A percentile compares a stretch with the other conserved stretches of the same genome.
phyloP scores from a whole-genome alignment of 2,329 filamentous ascomycete species.

The Fusarium sp. region DNA sequence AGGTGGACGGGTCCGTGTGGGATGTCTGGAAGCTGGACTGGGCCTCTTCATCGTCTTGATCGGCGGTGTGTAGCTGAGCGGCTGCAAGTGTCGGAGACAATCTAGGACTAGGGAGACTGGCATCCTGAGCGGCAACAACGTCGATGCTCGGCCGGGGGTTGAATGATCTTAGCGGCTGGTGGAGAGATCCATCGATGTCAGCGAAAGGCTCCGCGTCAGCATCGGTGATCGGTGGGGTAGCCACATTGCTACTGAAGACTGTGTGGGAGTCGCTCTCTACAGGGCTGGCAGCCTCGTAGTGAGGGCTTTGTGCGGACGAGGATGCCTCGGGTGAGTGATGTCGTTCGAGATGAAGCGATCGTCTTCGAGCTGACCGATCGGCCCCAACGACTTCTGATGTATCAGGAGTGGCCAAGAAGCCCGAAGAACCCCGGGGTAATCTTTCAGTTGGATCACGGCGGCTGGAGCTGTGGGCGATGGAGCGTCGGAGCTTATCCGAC shows the following conservation, averaged over 20 bases:
- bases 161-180: slow-evolving; percentile 56
- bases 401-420: slow-evolving; percentile 65
- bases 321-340: slow-evolving; percentile 57
- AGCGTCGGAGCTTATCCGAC: slow-evolving; percentile 50
- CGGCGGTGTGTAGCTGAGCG: slow-evolving; percentile 59
- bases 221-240: slow-evolving; percentile 78
- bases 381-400: slow-evolving; percentile 55
- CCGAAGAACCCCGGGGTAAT: slow-evolving; percentile 38
- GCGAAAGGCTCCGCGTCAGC: slow-evolving; percentile 70
- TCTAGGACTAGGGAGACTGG: slow-evolving; percentile 91
- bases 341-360: slow-evolving; percentile 54
- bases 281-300: slow-evolving; percentile 60
- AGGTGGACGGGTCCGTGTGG: slow-evolving; percentile 45
- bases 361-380: slow-evolving; percentile 52
- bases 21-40: slow-evolving; percentile 47
- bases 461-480: slow-evolving; percentile 43
- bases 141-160: slow-evolving; percentile 66
- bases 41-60: slow-evolving; percentile 54
- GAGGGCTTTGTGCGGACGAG: slow-evolving; percentile 48
- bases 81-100: slow-evolving; percentile 90
- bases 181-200: slow-evolving; percentile 59
- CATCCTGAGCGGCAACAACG: slow-evolving; percentile 79
- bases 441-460: slow-evolving; percentile 43
- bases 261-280: slow-evolving; percentile 64
- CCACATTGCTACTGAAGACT: slow-evolving; percentile 68